phyloP scores from a whole-genome alignment of 176 grass and related monocot genomes.

The Juncus effusus region DNA sequence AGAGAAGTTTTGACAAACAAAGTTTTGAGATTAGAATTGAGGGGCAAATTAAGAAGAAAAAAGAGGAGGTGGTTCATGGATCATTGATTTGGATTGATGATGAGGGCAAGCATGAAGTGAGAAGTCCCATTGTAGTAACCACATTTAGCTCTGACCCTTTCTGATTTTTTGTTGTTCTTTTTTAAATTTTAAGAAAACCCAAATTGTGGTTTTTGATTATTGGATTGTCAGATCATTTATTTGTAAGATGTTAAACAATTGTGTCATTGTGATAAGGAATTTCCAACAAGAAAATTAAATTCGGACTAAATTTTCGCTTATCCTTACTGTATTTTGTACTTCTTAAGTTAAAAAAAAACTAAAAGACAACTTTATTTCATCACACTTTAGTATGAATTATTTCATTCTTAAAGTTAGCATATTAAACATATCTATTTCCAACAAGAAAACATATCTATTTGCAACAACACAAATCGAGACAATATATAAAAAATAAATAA shows the following conservation, averaged over 20 bases:
- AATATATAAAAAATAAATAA: no score
- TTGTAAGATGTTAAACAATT: neutral
- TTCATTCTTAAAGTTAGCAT: no score
- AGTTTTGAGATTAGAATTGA: conserved; percentile 52
- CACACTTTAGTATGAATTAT: no score
- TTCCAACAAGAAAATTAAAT: no score
- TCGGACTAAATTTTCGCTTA: no score
- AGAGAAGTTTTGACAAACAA: neutral
- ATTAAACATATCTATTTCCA: no score
- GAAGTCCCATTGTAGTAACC: conserved; percentile 61
- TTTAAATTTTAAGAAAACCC: neutral
- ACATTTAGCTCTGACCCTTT: conserved; percentile 30
- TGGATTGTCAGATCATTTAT: no score
- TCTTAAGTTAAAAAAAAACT: no score
- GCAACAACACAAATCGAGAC: no score
- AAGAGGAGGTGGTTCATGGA: conserved; percentile 40
- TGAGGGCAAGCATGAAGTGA: conserved; percentile 58
- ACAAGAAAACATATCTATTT: no score
- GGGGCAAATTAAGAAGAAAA: conserved; percentile 8
- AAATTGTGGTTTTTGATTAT: neutral
- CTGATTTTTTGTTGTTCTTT: neutral
- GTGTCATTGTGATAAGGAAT: neutral
- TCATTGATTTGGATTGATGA: conserved; percentile 76
- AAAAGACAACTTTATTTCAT: no score
- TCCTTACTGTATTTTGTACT: no score